Evolutionary conservation across 208 protist species (phyloP).

Genomic region (Leptomonas pyrrhocoris): DNA sequence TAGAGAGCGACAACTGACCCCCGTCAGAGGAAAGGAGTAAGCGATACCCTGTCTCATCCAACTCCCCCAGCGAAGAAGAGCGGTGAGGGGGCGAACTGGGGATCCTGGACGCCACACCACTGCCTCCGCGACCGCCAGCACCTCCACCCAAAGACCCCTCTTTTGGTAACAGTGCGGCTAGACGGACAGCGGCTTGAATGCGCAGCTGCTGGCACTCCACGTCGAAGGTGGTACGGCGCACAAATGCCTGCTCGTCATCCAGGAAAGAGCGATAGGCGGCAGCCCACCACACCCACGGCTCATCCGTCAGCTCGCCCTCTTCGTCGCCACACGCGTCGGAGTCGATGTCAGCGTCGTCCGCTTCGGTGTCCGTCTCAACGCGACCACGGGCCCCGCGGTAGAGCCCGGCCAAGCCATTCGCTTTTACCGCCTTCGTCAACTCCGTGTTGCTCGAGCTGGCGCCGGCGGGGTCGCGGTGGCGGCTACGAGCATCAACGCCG

Average conservation of each 20-base stretch:
- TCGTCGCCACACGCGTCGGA: neutral
- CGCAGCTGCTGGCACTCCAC: conserved; percentile 66
- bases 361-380: neutral
- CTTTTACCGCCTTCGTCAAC: neutral
- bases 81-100: conserved; percentile 1
- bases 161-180: neutral
- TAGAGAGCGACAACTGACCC: neutral
- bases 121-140: neutral
- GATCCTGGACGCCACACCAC: neutral
- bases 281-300: conserved; percentile 75
- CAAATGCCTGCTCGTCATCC: conserved; percentile 75
- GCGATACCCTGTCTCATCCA: neutral
- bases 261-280: conserved; percentile 78
- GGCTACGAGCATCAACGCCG: no score
- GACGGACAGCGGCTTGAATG: conserved; percentile 8
- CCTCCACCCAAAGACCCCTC: neutral
- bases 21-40: neutral
- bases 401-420: neutral
- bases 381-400: neutral
- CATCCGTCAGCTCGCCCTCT: conserved; percentile 23
- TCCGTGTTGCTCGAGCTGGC: no score
- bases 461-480: no score
- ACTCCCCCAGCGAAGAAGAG: neutral
- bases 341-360: neutral
- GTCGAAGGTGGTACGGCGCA: conserved; percentile 77